Conservation (phyloP, 192 early-diverging fungal genomes). For the Linnemannia hyalina region DNA sequence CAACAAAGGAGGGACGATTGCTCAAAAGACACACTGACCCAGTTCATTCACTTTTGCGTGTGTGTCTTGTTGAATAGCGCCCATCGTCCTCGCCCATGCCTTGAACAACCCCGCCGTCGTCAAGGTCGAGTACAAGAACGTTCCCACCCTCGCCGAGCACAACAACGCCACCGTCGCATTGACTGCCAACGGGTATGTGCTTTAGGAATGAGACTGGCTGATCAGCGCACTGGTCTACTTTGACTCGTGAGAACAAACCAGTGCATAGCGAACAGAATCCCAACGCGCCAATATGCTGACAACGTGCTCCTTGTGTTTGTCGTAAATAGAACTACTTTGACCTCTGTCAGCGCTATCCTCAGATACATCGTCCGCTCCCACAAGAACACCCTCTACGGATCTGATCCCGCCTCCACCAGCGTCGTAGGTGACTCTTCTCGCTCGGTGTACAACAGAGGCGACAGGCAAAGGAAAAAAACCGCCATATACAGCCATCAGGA, state of each 20-base stretch:
- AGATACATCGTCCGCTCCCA: conserved; percentile 51
- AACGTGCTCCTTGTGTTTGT: neutral
- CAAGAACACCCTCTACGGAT: conserved; percentile 51
- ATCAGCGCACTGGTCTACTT: neutral
- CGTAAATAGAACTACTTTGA: conserved; percentile 35
- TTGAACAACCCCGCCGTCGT: conserved; percentile 58
- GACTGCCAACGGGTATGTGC: conserved; percentile 37
- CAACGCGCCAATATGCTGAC: neutral
- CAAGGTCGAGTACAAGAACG: conserved; percentile 66
- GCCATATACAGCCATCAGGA: neutral
- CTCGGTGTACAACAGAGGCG: neutral
- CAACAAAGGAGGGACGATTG: neutral
- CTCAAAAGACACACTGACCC: neutral
- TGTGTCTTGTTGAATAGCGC: conserved; percentile 48
- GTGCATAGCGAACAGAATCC: neutral
- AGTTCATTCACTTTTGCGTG: neutral
- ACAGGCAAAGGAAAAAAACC: neutral
- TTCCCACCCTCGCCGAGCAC: conserved; percentile 49
- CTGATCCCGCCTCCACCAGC: conserved; percentile 43
- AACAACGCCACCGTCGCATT: conserved; percentile 43
- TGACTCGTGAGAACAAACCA: neutral
- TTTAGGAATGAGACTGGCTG: neutral
- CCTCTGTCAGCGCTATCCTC: conserved; percentile 39
- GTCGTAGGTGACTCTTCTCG: conserved; percentile 17
- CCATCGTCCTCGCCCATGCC: conserved; percentile 63